phyloP scores from a whole-genome alignment of 306 rosid species.

The Inga laurina region DNA sequence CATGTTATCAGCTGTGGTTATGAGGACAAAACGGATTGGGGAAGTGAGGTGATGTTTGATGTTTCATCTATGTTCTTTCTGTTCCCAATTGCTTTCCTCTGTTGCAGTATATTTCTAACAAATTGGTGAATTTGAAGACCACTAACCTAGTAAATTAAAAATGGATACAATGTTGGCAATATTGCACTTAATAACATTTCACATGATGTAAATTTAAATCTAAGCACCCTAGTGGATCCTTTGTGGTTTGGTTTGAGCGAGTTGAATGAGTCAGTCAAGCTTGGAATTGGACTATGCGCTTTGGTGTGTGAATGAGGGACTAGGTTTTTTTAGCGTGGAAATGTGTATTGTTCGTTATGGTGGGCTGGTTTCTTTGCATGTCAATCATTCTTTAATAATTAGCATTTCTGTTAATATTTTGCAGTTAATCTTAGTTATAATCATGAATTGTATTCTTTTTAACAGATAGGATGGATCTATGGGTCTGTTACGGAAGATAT shows the following conservation, averaged over 20 bases:
- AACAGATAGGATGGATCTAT: conserved; percentile 98
- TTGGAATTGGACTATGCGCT: no score
- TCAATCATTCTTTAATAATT: background rate
- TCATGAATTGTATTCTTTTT: conserved; percentile 16
- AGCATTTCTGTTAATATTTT: background rate
- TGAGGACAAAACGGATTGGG: conserved; percentile 97
- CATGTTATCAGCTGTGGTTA: conserved; percentile 99
- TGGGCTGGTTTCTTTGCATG: background rate
- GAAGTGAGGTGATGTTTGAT: conserved; percentile 62
- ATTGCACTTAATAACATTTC: background rate
- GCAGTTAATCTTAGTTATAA: background rate
- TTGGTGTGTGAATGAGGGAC: no score
- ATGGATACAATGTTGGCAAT: background rate
- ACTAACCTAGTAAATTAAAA: background rate
- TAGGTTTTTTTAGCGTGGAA: no score
- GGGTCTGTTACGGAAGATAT: conserved; percentile 99
- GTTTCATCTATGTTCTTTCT: conserved; percentile 1
- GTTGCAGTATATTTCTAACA: background rate
- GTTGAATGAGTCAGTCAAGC: no score
- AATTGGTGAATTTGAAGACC: conserved; percentile 1
- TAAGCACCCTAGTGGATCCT: background rate
- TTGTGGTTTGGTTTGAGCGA: background rate
- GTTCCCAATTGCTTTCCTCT: background rate
- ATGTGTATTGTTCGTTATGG: no score
- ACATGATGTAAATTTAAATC: background rate